Percentiles rank a stretch among this genome's conserved stretches.
Conservation (phyloP, 2,329 filamentous ascomycete genomes). For the Aspergillus piperis region DNA sequence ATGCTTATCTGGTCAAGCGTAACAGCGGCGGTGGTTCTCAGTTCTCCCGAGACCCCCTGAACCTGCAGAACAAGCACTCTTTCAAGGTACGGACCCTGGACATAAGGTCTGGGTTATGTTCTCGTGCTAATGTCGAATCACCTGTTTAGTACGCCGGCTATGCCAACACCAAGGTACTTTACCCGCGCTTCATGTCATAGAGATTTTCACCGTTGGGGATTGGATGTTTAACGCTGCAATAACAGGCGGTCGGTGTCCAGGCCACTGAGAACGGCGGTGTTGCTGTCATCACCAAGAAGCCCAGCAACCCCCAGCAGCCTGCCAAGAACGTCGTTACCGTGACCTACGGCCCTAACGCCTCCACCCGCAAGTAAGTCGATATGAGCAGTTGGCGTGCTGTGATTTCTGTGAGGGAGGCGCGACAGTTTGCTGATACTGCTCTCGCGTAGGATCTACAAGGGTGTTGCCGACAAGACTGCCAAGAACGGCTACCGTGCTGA, state of each 20-base stretch:
- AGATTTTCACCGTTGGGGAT: neutral
- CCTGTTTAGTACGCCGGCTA: slow-evolving; percentile 77
- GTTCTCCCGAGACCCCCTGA: slow-evolving; percentile 93
- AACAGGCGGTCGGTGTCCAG: slow-evolving; percentile 78
- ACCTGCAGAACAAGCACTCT: slow-evolving; percentile 86
- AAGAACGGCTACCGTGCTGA: slow-evolving; percentile 84
- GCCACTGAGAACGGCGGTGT: slow-evolving; percentile 77
- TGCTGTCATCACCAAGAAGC: slow-evolving; percentile 82
- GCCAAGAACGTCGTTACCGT: slow-evolving; percentile 64
- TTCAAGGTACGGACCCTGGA: slow-evolving; percentile 67
- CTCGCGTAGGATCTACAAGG: slow-evolving; percentile 75
- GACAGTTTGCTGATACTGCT: slow-evolving; percentile 23
- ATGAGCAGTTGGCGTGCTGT: neutral
- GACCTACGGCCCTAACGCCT: slow-evolving; percentile 70
- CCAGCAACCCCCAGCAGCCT: slow-evolving; percentile 71
- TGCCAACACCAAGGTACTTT: slow-evolving; percentile 83
- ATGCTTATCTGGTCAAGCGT: slow-evolving; percentile 91
- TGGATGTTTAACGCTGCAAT: slow-evolving; percentile 16
- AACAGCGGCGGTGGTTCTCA: slow-evolving; percentile 74
- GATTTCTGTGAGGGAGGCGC: neutral
- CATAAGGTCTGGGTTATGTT: slow-evolving; percentile 12
- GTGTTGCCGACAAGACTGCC: slow-evolving; percentile 77
- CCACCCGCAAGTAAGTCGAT: slow-evolving; percentile 72
- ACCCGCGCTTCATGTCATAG: slow-evolving; percentile 1
- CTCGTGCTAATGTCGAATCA: slow-evolving; percentile 14